A percentile compares a stretch with the other conserved stretches of the same genome.
Evolutionary conservation across 169 alveolate species (phyloP).

Genomic region (Eimeria praecox): DNA sequence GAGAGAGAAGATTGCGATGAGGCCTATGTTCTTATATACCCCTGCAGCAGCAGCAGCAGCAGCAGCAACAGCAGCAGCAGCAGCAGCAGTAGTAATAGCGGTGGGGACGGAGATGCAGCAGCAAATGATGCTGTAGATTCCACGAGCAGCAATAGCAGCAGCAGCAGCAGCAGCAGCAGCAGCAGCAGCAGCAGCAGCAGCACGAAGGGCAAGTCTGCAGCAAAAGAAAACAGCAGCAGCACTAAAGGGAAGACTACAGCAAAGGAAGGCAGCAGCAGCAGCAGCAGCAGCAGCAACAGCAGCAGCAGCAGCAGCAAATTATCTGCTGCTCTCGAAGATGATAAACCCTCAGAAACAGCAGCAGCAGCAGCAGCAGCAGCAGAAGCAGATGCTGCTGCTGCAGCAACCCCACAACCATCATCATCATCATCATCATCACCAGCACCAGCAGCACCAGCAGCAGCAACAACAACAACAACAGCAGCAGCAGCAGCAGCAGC

Average conservation of each 20-base stretch:
- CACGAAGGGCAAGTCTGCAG: too few relatives aligned
- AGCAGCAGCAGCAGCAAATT: too few relatives aligned
- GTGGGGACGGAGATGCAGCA: not conserved
- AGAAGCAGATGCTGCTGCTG: too few relatives aligned
- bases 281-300: constrained; percentile 10
- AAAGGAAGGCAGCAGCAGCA: not conserved
- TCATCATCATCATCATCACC: too few relatives aligned
- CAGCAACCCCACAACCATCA: too few relatives aligned
- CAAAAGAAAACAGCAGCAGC: not conserved
- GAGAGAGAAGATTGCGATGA: not conserved
- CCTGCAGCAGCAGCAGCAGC: constrained; percentile 11
- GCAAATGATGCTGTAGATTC: not conserved
- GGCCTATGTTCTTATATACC: not conserved
- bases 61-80: constrained; percentile 60
- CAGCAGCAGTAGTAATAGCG: constrained; percentile 18
- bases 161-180: constrained; percentile 6
- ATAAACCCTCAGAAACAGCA: constrained; percentile 3
- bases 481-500: constrained; percentile 17
- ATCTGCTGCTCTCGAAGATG: too few relatives aligned
- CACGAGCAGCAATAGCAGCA: not conserved
- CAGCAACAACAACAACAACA: not conserved
- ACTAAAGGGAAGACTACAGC: not conserved
- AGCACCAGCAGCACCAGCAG: not conserved
- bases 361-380: constrained; percentile 36
- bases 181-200: too few relatives aligned